Conservation (phyloP, 768 basidiomycete genomes). For the Suillus subluteus region DNA sequence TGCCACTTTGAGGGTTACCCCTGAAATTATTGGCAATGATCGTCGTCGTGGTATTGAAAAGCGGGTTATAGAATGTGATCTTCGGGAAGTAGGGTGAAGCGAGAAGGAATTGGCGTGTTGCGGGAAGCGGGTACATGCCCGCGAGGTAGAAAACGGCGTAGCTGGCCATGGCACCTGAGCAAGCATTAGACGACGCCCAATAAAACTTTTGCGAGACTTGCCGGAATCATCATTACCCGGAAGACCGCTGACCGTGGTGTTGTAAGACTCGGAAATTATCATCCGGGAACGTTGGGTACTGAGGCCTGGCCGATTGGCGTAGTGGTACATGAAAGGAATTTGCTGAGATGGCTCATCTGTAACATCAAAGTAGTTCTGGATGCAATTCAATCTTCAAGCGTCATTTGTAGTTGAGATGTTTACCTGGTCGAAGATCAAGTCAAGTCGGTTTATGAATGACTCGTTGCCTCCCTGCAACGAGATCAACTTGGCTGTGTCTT, state of each 20-base stretch:
- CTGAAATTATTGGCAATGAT: slow-evolving; percentile 53
- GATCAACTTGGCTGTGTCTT: slow-evolving; percentile 66
- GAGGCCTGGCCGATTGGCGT: slow-evolving; percentile 60
- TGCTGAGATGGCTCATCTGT: slow-evolving; percentile 71
- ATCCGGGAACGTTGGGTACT: slow-evolving; percentile 61
- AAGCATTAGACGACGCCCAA: not conserved
- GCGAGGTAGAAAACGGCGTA: slow-evolving; percentile 61
- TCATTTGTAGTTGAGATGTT: not conserved
- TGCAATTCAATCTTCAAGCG: not conserved
- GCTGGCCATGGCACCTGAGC: slow-evolving; percentile 59
- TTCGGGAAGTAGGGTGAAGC: slow-evolving; percentile 65
- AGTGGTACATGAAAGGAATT: slow-evolving; percentile 74
- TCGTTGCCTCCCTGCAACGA: slow-evolving; percentile 60
- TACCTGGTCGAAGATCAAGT: slow-evolving; percentile 62
- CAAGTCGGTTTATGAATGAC: slow-evolving; percentile 55
- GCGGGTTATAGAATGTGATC: slow-evolving; percentile 64
- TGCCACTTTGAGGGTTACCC: slow-evolving; percentile 56
- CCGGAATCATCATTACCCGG: slow-evolving; percentile 66
- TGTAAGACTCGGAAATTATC: slow-evolving; percentile 59
- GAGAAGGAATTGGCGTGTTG: slow-evolving; percentile 60
- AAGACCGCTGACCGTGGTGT: slow-evolving; percentile 56
- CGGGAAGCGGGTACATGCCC: slow-evolving; percentile 66
- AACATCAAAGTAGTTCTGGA: slow-evolving; percentile 59
- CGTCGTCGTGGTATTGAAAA: slow-evolving; percentile 58
- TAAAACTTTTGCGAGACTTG: not conserved